phyloP scores from a whole-genome alignment of 805 yeast species.

The Metschnikowia hibisci region DNA sequence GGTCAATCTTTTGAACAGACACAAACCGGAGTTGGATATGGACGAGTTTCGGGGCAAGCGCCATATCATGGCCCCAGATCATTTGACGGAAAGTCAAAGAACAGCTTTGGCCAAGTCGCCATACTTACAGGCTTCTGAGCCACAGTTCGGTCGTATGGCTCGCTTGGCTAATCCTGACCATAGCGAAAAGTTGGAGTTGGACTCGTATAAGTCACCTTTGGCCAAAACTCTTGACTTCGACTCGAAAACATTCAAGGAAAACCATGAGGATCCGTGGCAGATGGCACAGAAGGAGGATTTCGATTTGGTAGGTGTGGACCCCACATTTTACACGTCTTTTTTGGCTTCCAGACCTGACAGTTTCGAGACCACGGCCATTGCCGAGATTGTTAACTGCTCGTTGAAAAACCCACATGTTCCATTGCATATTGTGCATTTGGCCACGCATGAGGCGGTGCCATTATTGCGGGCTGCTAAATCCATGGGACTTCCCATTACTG shows the following conservation, averaged over 20 bases:
- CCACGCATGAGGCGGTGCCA: constrained; percentile 81
- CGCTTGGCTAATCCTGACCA: constrained; percentile 34
- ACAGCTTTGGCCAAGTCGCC: constrained; percentile 54
- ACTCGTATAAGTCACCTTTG: constrained; percentile 22
- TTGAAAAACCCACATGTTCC: constrained; percentile 55
- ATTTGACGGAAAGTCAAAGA: constrained; percentile 48
- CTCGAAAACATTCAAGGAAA: constrained; percentile 14
- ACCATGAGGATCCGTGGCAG: constrained; percentile 32
- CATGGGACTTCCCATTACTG: constrained; percentile 60
- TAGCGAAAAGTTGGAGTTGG: constrained; percentile 12
- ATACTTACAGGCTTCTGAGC: constrained; percentile 55
- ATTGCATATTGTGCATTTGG: constrained; percentile 86
- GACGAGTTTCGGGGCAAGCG: constrained; percentile 26
- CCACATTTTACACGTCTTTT: constrained; percentile 65
- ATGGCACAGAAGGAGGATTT: constrained; percentile 41
- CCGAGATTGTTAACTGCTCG: constrained; percentile 63
- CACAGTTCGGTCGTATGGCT: constrained; percentile 46
- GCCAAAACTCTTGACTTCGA: constrained; percentile 19
- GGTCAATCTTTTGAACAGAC: constrained; percentile 26
- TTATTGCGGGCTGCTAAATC: constrained; percentile 61
- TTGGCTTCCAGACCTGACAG: constrained; percentile 84
- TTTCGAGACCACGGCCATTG: constrained; percentile 82
- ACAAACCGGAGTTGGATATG: constrained; percentile 22
- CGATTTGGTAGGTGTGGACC: constrained; percentile 47
- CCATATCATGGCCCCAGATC: constrained; percentile 22